Evolutionary conservation across 441 rosid species (phyloP), one percentile per base, ranked within the genome.

Genomic region (Theobroma grandiflorum): DNA sequence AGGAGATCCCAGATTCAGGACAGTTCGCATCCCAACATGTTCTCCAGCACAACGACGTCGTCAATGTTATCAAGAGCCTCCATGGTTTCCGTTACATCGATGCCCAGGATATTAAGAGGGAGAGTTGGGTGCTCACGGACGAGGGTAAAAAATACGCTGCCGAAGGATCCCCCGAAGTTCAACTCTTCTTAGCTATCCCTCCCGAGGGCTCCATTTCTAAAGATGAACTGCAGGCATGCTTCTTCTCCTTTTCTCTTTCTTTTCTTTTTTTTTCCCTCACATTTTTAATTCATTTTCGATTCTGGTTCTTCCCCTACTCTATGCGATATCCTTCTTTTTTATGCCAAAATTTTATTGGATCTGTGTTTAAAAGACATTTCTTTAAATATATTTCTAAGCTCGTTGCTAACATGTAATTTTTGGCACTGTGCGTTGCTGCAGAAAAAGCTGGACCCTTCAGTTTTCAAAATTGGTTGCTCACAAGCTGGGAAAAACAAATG

Each of bases 401-500:
- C 26, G 55, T 59, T 26, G 42, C 74, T 75, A 49, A 76, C 22
- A 57, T 63, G 14, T 75, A 53, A 47, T 64, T 78, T 70, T 72
- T 85, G 71, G 8, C 80, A 77, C 31, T 49, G 58, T 80, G 53
- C 63, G 11, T 65, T 81, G 59, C 43, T 84, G 87, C 96, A 96
- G 97, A 90, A 88, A 90, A 93, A 82, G 81, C 87, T 96, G 9
- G 89, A 87, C 76, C 88, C 93, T 78, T 76, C 89, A 0, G 86
- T 92, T 61, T 93, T 89, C 90, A 90, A 86, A 72, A 92, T 96
- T 81, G 99, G 96, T 20, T 83, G 90, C 82, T 77, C 91, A 5
- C 98, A 95, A 79, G 97, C 93, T 77, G 94, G 87, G 45, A 93
- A 91, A 84, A 92, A 93, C 83, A 92, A 91, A 78, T 96, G 99